phyloP scores from a whole-genome alignment of 2,329 filamentous ascomycete genomes.

The Colletotrichum somersetense region DNA sequence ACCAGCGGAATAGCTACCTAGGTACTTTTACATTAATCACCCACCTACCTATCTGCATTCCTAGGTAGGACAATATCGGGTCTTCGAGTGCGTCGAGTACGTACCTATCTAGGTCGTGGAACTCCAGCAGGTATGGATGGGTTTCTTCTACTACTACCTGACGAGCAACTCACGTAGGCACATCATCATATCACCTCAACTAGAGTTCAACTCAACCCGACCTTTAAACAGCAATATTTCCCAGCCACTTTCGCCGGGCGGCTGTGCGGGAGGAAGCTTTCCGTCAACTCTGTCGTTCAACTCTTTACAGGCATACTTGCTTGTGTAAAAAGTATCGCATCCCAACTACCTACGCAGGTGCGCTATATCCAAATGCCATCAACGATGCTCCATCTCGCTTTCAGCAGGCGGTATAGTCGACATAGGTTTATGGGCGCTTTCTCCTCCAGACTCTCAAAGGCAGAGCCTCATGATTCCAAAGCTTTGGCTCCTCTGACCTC shows the following conservation, averaged over 20 bases:
- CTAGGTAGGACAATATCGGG: too few relatives aligned
- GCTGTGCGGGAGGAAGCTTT: constrained; percentile 3
- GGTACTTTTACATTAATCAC: too few relatives aligned
- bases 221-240: background rate
- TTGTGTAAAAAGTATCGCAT: background rate
- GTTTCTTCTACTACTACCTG: too few relatives aligned
- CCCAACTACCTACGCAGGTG: too few relatives aligned
- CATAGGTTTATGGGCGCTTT: background rate
- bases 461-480: background rate
- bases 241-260: constrained; percentile 9
- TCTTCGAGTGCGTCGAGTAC: too few relatives aligned
- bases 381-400: background rate
- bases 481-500: background rate
- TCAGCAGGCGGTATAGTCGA: background rate
- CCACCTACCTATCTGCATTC: too few relatives aligned
- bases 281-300: background rate
- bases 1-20: too few relatives aligned
- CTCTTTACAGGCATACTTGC: background rate
- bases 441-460: background rate
- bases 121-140: too few relatives aligned
- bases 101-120: too few relatives aligned
- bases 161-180: background rate
- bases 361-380: background rate
- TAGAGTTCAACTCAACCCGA: background rate
- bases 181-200: background rate